These are phyloP conservation scores for Mycena maculata DNA, from an alignment of 768 basidiomycete genomes.

Conservation along the genomic window DNA sequence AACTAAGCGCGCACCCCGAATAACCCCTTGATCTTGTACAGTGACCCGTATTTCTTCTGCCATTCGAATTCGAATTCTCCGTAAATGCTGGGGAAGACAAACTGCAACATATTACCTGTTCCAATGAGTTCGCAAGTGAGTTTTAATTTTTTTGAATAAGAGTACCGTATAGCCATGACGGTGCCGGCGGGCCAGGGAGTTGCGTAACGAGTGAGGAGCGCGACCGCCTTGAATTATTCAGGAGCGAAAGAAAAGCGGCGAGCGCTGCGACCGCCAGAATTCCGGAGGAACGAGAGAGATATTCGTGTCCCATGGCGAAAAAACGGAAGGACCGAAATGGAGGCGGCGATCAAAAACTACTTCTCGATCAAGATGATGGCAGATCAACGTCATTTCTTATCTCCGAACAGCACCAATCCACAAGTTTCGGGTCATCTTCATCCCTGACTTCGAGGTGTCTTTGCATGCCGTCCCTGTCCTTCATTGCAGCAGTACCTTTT, in stretches of 20 bases:
- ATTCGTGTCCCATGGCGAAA: conserved; percentile 8
- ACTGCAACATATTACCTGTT: conserved; percentile 29
- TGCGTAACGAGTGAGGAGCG: not conserved
- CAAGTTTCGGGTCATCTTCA: no score
- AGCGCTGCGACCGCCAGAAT: not conserved
- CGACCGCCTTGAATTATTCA: not conserved
- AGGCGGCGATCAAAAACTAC: not conserved
- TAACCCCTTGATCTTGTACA: conserved; percentile 28
- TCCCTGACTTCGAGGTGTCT: no score
- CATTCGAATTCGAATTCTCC: conserved; percentile 28
- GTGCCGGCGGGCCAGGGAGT: conserved; percentile 23
- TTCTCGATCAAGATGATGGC: no score
- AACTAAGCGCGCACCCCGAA: conserved; percentile 17
- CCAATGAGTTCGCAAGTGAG: not conserved
- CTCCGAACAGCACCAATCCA: no score
- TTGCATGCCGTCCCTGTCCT: no score
- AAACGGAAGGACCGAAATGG: not conserved
- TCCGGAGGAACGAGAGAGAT: not conserved
- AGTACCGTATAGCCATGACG: conserved; percentile 30
- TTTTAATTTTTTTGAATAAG: not conserved
- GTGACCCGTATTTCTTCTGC: conserved; percentile 23
- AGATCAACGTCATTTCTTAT: no score
- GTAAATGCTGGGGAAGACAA: conserved; percentile 20
- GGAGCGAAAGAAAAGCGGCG: not conserved
- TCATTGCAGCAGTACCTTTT: no score